Evolutionary conservation across 306 rosid genomes (phyloP).

Genomic region (Amphicarpaea edgeworthii): DNA sequence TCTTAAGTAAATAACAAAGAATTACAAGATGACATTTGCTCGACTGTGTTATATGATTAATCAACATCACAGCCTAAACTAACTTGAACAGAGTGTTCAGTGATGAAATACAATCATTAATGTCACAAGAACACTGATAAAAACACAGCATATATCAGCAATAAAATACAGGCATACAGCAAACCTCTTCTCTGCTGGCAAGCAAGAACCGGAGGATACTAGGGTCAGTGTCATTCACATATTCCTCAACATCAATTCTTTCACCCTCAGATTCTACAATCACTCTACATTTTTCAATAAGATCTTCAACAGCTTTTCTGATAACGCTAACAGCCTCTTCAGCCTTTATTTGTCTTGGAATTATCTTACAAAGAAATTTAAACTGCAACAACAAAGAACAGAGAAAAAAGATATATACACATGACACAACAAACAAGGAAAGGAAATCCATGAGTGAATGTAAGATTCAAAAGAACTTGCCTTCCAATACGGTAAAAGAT

Average conservation of each 20-base stretch:
- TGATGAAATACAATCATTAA: slow-evolving; percentile 15
- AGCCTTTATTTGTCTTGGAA: slow-evolving; percentile 95
- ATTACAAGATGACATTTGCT: slow-evolving; percentile 9
- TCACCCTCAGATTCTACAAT: slow-evolving; percentile 95
- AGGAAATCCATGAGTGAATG: slow-evolving; percentile 10
- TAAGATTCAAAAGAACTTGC: slow-evolving; percentile 48
- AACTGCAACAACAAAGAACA: slow-evolving; percentile 59
- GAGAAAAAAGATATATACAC: background rate
- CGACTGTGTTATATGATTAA: slow-evolving; percentile 16
- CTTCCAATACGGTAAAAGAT: slow-evolving; percentile 96
- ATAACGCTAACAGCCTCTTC: slow-evolving; percentile 77
- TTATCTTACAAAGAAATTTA: slow-evolving; percentile 72
- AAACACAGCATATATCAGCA: background rate
- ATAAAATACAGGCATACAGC: slow-evolving; percentile 35
- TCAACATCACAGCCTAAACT: background rate
- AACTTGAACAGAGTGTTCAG: slow-evolving; percentile 4
- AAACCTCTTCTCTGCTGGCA: slow-evolving; percentile 93
- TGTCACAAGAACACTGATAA: slow-evolving; percentile 23
- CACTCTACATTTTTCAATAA: slow-evolving; percentile 83
- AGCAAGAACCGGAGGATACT: slow-evolving; percentile 93
- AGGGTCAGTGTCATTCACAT: slow-evolving; percentile 84
- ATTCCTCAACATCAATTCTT: slow-evolving; percentile 80
- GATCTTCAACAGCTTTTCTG: slow-evolving; percentile 87
- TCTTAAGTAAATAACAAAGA: slow-evolving; percentile 3
- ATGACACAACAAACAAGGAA: slow-evolving; percentile 16